Conservation (phyloP, 805 yeast genomes). For the Suhomyces tanzawaensis region DNA sequence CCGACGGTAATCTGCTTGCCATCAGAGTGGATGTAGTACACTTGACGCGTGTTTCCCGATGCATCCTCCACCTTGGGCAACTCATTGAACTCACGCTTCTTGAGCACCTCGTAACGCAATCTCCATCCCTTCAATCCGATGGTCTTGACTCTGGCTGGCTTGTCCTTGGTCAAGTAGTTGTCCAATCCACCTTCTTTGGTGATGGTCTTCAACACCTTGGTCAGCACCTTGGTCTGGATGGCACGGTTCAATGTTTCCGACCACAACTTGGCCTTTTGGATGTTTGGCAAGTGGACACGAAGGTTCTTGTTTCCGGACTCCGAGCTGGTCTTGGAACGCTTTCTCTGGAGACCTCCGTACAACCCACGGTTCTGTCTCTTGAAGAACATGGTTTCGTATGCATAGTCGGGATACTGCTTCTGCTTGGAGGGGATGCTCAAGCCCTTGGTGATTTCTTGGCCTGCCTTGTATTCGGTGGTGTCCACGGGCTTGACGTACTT, state of each 20-base stretch:
- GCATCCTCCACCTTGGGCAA: slow-evolving; percentile 33
- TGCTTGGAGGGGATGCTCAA: slow-evolving; percentile 22
- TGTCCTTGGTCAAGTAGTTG: slow-evolving; percentile 80
- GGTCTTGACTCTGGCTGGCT: slow-evolving; percentile 86
- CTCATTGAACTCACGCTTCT: slow-evolving; percentile 38
- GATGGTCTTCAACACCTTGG: slow-evolving; percentile 82
- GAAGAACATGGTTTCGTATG: slow-evolving; percentile 72
- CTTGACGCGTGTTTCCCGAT: slow-evolving; percentile 28
- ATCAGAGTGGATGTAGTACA: slow-evolving; percentile 50
- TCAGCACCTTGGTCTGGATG: slow-evolving; percentile 61
- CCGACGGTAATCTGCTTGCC: slow-evolving; percentile 57
- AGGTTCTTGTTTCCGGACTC: slow-evolving; percentile 73
- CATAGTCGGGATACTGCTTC: slow-evolving; percentile 33
- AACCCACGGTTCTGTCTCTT: slow-evolving; percentile 86
- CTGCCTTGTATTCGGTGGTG: slow-evolving; percentile 33
- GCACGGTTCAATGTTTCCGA: slow-evolving; percentile 68
- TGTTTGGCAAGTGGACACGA: slow-evolving; percentile 79
- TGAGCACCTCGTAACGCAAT: slow-evolving; percentile 71
- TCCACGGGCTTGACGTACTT: slow-evolving; percentile 39
- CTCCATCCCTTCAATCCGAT: slow-evolving; percentile 93
- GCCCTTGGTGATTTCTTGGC: slow-evolving; percentile 31
- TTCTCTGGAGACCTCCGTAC: slow-evolving; percentile 83
- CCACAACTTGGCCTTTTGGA: slow-evolving; percentile 74
- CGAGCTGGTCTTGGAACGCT: slow-evolving; percentile 73
- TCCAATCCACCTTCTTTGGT: slow-evolving; percentile 95